Evolutionary conservation across 495 filamentous ascomycete genomes (phyloP), one percentile per base, ranked within the genome.

Genomic region (Aspergillus diversus): DNA sequence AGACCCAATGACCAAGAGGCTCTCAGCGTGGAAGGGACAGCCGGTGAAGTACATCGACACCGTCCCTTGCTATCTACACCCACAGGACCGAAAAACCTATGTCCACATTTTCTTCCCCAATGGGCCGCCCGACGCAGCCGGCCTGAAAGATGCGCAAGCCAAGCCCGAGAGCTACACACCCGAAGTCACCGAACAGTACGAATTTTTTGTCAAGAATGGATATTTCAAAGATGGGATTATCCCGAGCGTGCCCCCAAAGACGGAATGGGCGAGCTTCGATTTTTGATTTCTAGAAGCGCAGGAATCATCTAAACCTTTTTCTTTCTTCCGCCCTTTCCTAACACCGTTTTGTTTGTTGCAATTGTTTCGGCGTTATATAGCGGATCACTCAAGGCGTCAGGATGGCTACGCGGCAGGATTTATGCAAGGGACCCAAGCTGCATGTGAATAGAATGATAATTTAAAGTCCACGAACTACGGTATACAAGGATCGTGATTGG

Each of bases 181-280:
- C 6, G 83, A 86, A 42, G 68, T 78, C 5, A 72, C 84, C n/a
- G 82, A 80, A 56, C 79, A 81, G 52, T 93, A 92, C 72, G 67
- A 76, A 50, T 79, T 76, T 57, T 85, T 90, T 71, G 69, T 80
- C 43, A 75, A 86, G 53, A 84, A 83, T 54, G 90, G 89, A 3
- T 70, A 65, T 48, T 93, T 92, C 68, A 80, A 81, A 55, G 84
- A 85, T 47, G 83, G 84, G 2, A 57, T 85, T 1, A 84, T 94
- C 69, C 92, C 92, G 0, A 79, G 86, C 57, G 79, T 90, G 17
- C 87, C 92, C 35, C 92, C 92, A 3, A 87, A 85, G 81, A 81
- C 82, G 55, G 91, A 91, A 73, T 90, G 84, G 80, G 85, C 89
- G 66, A 69, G 76, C n/a, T 93, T 87, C 78, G 84, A 90, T 68